Evolutionary conservation across 1,139 yeast species (phyloP).

Genomic region (Hansenula sp.): DNA sequence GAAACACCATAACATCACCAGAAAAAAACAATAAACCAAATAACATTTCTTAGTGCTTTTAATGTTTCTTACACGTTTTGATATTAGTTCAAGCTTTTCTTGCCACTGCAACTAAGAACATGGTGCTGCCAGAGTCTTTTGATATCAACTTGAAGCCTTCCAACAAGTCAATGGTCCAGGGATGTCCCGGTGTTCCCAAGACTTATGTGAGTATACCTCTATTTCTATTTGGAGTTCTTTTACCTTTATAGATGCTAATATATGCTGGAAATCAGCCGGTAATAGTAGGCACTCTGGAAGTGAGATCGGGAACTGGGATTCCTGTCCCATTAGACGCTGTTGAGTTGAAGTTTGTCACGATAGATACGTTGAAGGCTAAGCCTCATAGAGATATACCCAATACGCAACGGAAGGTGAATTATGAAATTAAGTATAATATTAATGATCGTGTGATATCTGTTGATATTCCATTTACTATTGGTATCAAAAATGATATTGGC

Average conservation of each 20-base stretch:
- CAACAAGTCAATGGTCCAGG: constrained; percentile 45
- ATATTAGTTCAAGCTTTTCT: no score
- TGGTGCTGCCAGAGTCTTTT: constrained; percentile 6
- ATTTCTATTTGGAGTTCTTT: no score
- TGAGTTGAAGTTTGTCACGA: constrained; percentile 34
- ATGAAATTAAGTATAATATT: constrained; percentile 36
- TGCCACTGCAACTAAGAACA: background rate
- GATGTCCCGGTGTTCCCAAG: constrained; percentile 63
- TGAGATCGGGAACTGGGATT: constrained; percentile 36
- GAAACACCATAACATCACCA: background rate
- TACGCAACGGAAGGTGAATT: constrained; percentile 24
- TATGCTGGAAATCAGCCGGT: constrained; percentile 29
- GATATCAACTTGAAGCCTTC: constrained; percentile 37
- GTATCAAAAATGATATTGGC: constrained; percentile 50
- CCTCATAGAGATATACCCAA: constrained; percentile 37
- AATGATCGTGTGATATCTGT: constrained; percentile 39
- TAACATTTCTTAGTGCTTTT: background rate
- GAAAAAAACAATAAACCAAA: background rate
- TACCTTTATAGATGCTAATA: constrained; percentile 28
- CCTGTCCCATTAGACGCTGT: constrained; percentile 39
- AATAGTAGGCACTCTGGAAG: constrained; percentile 39
- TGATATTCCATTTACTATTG: constrained; percentile 57
- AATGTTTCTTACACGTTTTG: no score
- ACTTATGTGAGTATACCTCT: constrained; percentile 36
- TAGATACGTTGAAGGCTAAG: constrained; percentile 39